Percentiles rank a stretch among this genome's conserved stretches.
Evolutionary conservation across 2,329 filamentous ascomycete species (phyloP).

Genomic region (Metarhizium guizhouense): DNA sequence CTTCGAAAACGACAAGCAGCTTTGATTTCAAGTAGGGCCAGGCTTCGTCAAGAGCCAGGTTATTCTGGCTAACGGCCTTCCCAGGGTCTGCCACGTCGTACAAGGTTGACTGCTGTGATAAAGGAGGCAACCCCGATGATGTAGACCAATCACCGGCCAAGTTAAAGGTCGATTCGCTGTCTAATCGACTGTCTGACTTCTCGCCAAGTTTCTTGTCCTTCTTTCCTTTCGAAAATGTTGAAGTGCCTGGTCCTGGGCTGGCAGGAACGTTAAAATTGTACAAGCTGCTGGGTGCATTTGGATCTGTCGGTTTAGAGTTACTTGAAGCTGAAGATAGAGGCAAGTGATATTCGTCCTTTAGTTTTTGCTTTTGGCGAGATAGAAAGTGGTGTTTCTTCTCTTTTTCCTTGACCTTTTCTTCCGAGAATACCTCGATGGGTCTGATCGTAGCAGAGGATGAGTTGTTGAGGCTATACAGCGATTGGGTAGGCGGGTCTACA

Average conservation of each 20-base stretch:
- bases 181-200: conserved; percentile 41
- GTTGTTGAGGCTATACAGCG: conserved; percentile 67
- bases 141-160: conserved; percentile 41
- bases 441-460: conserved; percentile 69
- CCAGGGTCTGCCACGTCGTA: conserved; percentile 46
- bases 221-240: conserved; percentile 70
- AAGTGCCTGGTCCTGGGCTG: conserved; percentile 56
- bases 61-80: conserved; percentile 52
- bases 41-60: conserved; percentile 67
- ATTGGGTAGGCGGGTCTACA: conserved; percentile 49
- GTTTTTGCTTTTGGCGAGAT: conserved; percentile 69
- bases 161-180: conserved; percentile 40
- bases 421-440: conserved; percentile 43
- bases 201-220: conserved; percentile 80
- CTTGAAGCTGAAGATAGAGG: conserved; percentile 68
- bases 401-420: conserved; percentile 43
- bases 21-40: conserved; percentile 75
- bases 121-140: conserved; percentile 40
- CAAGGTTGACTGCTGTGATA: conserved; percentile 33
- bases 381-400: conserved; percentile 75
- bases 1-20: conserved; percentile 70
- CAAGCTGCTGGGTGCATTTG: conserved; percentile 63
- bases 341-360: conserved; percentile 65
- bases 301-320: conserved; percentile 68
- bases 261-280: conserved; percentile 72